These are phyloP conservation scores for Kazachstania sp. DNA, from an alignment of 1,139 yeast genomes.

Conservation along the genomic window DNA sequence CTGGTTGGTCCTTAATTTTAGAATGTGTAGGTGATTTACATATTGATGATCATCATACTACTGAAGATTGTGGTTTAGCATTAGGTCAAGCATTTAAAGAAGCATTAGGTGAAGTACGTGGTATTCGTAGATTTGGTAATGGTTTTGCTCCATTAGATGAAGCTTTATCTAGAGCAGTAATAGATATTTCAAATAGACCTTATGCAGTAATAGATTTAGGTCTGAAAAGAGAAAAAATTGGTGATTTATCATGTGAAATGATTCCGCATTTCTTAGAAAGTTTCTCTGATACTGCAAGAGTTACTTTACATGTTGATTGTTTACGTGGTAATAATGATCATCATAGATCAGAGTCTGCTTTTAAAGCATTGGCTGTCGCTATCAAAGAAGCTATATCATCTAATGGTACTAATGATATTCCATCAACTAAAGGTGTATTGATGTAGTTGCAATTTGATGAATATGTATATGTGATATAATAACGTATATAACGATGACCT, in stretches of 20 bases:
- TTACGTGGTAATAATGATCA: constrained; percentile 90
- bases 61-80: constrained; percentile 92
- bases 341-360: constrained; percentile 92
- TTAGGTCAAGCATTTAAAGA: constrained; percentile 82
- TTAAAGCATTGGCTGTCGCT: constrained; percentile 91
- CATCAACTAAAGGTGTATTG: constrained; percentile 92
- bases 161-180: constrained; percentile 89
- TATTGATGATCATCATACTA: constrained; percentile 94
- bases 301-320: constrained; percentile 91
- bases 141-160: constrained; percentile 96
- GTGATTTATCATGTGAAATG: constrained; percentile 91
- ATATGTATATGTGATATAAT: too few species aligned
- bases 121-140: constrained; percentile 86
- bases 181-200: constrained; percentile 88
- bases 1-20: constrained; percentile 88
- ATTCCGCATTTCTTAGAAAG: constrained; percentile 92
- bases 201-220: constrained; percentile 86
- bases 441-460: constrained; percentile 16
- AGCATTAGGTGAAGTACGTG: constrained; percentile 83
- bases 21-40: constrained; percentile 92
- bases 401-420: constrained; percentile 85
- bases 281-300: constrained; percentile 84
- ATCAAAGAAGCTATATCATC: constrained; percentile 74
- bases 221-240: constrained; percentile 83
- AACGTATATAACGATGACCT: too few species aligned